These are phyloP conservation scores for Dictyostelium firmibasis DNA, from an alignment of 78 protist genomes.

Conservation along the genomic window DNA sequence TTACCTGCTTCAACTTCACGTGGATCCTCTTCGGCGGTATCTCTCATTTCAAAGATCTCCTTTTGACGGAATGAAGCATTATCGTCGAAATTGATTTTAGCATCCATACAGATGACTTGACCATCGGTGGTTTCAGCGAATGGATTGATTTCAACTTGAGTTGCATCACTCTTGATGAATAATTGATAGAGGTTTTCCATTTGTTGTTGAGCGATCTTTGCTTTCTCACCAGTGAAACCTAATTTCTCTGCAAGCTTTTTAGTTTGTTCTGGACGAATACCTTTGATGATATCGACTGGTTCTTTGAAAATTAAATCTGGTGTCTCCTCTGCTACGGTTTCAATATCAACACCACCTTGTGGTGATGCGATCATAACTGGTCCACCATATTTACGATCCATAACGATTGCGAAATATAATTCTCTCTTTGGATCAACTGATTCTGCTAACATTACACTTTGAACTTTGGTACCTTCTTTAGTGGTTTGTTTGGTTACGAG, in stretches of 20 bases:
- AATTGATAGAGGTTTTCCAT: conserved; percentile 70
- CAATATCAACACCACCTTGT: conserved; percentile 97
- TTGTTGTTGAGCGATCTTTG: conserved; percentile 60
- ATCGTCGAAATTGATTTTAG: conserved; percentile 98
- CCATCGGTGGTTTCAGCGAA: conserved; percentile 91
- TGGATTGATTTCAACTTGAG: conserved; percentile 98
- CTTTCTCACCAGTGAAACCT: conserved; percentile 66
- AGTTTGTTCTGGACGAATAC: conserved; percentile 81
- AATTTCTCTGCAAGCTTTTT: conserved; percentile 83
- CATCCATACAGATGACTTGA: conserved; percentile 92
- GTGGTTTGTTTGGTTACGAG: conserved; percentile 97
- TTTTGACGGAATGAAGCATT: conserved; percentile 98
- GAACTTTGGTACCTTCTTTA: conserved; percentile 86
- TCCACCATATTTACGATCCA: conserved; percentile 92
- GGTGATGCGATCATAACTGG: conserved; percentile 83
- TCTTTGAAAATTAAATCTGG: conserved; percentile 85
- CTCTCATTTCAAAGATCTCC: conserved; percentile 91
- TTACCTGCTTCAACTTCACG: conserved; percentile 95
- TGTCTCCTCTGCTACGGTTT: conserved; percentile 82
- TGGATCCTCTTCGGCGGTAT: conserved; percentile 93
- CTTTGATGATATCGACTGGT: conserved; percentile 89
- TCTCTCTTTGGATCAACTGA: conserved; percentile 85
- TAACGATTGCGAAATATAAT: conserved; percentile 96
- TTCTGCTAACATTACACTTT: conserved; percentile 79
- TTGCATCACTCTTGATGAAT: conserved; percentile 73